Evolutionary conservation across 495 filamentous ascomycete species (phyloP).

Genomic region (Aspergillus nanangensis): DNA sequence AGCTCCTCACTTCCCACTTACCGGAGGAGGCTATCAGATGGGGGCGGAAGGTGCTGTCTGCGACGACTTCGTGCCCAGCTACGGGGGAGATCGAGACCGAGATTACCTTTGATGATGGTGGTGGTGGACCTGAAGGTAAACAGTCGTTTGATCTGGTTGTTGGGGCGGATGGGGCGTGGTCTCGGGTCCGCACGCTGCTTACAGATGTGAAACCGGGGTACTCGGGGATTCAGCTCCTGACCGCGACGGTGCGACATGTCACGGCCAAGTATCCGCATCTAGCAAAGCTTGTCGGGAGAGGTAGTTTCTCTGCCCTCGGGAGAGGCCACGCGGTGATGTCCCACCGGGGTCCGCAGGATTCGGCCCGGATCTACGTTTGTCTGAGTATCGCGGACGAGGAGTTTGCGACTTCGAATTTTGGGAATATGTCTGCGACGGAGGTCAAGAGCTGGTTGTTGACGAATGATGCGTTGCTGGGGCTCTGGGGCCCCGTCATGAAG

Average conservation of each 20-base stretch:
- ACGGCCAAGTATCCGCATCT: constrained; percentile 23
- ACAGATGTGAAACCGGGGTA: constrained; percentile 45
- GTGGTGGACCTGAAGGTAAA: too few relatives aligned
- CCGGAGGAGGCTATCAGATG: constrained; percentile 40
- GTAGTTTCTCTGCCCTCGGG: constrained; percentile 22
- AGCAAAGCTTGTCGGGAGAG: constrained; percentile 17
- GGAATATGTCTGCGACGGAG: constrained; percentile 16
- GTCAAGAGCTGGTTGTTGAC: constrained; percentile 27
- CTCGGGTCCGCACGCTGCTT: constrained; percentile 44
- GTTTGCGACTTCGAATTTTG: constrained; percentile 21
- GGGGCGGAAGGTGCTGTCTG: constrained; percentile 9
- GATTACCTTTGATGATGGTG: too few relatives aligned
- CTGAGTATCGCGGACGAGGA: constrained; percentile 28
- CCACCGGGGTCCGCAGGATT: constrained; percentile 36
- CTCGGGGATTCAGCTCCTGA: constrained; percentile 34
- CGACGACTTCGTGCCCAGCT: background rate
- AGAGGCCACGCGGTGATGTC: constrained; percentile 24
- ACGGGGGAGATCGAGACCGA: constrained; percentile 11
- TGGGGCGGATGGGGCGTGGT: constrained; percentile 63
- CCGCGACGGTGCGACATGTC: constrained; percentile 16
- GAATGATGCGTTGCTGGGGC: constrained; percentile 24
- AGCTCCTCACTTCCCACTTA: constrained; percentile 33
- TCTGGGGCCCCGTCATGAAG: constrained; percentile 28
- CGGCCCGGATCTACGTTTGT: constrained; percentile 33
- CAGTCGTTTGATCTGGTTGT: constrained; percentile 53